These are phyloP conservation scores for Graphilbum fragrans DNA, from an alignment of 2,329 filamentous ascomycete species.

Conservation along the genomic window DNA sequence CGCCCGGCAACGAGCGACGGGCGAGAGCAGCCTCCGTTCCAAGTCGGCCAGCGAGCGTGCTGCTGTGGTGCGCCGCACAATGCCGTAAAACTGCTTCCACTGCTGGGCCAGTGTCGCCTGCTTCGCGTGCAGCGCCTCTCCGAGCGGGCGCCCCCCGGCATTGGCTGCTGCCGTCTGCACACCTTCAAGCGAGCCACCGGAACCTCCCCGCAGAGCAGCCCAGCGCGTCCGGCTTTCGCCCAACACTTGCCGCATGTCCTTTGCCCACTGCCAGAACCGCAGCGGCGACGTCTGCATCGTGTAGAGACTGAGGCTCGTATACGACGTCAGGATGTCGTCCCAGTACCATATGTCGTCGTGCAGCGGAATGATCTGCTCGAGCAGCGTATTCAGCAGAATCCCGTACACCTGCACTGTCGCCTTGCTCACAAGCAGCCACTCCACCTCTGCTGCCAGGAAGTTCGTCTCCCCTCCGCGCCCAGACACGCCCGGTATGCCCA, in stretches of 20 bases:
- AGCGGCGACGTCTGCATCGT: conserved; percentile 75
- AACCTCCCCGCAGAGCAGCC: conserved; percentile 12
- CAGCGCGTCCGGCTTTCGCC: conserved; percentile 40
- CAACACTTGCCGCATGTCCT: conserved; percentile 48
- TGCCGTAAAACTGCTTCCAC: conserved; percentile 64
- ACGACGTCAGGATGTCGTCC: conserved; percentile 76
- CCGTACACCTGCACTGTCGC: conserved; percentile 87
- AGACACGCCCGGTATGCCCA: neutral
- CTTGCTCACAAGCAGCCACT: conserved; percentile 87
- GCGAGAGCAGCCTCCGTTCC: conserved; percentile 61
- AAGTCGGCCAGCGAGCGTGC: conserved; percentile 62
- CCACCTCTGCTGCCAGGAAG: conserved; percentile 62
- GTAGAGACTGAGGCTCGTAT: conserved; percentile 69
- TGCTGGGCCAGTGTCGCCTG: conserved; percentile 30
- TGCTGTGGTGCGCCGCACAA: conserved; percentile 64
- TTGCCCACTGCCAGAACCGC: conserved; percentile 57
- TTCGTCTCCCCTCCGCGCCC: conserved; percentile 17
- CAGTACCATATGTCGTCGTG: conserved; percentile 91
- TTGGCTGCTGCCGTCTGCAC: conserved; percentile 12
- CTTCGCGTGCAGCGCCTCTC: too few species aligned
- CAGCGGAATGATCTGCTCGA: conserved; percentile 73
- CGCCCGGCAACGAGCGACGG: conserved; percentile 61
- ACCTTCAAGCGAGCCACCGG: neutral
- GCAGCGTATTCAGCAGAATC: conserved; percentile 59
- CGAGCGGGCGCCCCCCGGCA: conserved; percentile 11